These are phyloP conservation scores for Saccharomycopsis synnaedendra DNA, from an alignment of 805 yeast species.

Conservation along the genomic window DNA sequence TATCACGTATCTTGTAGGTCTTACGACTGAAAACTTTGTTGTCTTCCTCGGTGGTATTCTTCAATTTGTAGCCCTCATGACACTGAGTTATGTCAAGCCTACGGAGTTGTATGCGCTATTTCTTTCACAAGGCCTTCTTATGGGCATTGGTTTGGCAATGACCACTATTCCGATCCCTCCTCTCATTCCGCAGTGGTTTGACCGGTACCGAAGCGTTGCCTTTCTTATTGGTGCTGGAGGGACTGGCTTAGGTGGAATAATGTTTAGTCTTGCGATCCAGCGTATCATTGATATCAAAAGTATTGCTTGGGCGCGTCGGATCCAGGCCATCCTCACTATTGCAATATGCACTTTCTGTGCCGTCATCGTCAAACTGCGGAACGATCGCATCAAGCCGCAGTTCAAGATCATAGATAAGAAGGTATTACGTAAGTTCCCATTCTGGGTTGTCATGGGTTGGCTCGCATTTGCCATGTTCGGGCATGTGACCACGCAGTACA, in stretches of 20 bases:
- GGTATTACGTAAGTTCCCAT: constrained; percentile 29
- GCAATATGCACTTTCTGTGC: constrained; percentile 26
- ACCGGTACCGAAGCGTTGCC: constrained; percentile 33
- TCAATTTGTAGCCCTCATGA: constrained; percentile 33
- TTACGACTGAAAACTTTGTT: constrained; percentile 29
- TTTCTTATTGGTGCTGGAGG: constrained; percentile 29
- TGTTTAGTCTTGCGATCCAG: constrained; percentile 29
- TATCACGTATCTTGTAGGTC: constrained; percentile 34
- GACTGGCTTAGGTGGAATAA: constrained; percentile 33
- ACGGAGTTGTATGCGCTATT: constrained; percentile 43
- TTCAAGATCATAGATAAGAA: constrained; percentile 30
- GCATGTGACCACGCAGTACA: constrained; percentile 47
- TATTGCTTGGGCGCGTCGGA: constrained; percentile 26
- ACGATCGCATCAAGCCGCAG: constrained; percentile 25
- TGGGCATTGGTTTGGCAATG: constrained; percentile 40
- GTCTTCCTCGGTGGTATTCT: constrained; percentile 32
- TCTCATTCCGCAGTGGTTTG: constrained; percentile 47
- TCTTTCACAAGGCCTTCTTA: constrained; percentile 45
- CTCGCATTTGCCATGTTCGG: constrained; percentile 43
- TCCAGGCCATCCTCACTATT: constrained; percentile 28
- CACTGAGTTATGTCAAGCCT: constrained; percentile 37
- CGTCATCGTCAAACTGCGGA: constrained; percentile 28
- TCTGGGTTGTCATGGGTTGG: constrained; percentile 31
- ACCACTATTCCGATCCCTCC: constrained; percentile 36
- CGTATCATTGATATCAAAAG: constrained; percentile 23